phyloP scores from a whole-genome alignment of 768 basidiomycete species.

The Lentinula raphanica region DNA sequence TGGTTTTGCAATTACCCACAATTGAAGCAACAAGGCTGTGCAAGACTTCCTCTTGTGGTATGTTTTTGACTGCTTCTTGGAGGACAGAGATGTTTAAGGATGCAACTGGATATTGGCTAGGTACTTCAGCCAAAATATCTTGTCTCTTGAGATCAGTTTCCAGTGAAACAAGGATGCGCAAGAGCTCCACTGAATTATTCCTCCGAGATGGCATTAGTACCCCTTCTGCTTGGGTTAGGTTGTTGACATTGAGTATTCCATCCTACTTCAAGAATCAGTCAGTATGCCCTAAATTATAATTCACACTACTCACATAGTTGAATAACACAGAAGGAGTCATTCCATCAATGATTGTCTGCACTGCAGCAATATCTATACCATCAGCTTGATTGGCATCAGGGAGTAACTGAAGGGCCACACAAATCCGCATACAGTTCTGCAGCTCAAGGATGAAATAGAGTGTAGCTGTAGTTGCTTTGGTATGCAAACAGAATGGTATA shows the following conservation, averaged over 20 bases:
- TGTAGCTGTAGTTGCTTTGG: neutral
- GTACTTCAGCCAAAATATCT: neutral
- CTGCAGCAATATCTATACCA: neutral
- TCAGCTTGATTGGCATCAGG: neutral
- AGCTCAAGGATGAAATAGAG: neutral
- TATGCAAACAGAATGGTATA: neutral
- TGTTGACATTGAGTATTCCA: no score
- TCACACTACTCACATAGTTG: neutral
- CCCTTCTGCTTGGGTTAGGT: no score
- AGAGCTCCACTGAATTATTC: neutral
- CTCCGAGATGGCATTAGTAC: no score
- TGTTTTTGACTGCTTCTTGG: neutral
- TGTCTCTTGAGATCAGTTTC: neutral
- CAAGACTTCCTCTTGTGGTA: neutral
- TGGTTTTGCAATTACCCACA: neutral
- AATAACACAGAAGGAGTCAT: neutral
- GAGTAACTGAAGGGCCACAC: neutral
- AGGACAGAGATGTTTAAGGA: neutral
- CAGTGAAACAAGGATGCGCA: neutral
- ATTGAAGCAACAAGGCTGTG: neutral
- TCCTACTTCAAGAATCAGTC: no score
- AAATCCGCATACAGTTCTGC: neutral
- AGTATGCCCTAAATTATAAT: no score
- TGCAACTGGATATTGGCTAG: neutral
- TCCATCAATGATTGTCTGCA: neutral